These are phyloP conservation scores for Rhodofomes roseus DNA, from an alignment of 1,284 basidiomycete species.

Conservation along the genomic window DNA sequence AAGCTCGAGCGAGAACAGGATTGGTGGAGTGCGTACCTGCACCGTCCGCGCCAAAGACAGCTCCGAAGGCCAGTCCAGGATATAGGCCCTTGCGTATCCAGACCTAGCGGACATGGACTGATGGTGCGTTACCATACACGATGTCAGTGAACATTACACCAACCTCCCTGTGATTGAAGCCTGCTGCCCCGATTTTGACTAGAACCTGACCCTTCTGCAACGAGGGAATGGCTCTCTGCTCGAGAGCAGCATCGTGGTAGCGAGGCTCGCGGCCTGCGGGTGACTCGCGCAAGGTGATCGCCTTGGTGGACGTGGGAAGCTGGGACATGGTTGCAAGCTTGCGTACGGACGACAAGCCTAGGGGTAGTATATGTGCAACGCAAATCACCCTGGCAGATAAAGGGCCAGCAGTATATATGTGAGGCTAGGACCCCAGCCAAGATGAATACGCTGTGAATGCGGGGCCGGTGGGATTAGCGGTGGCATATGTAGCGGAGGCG, in stretches of 20 bases:
- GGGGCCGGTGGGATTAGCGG: no score
- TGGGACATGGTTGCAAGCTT: slow-evolving; percentile 1
- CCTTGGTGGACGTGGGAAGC: slow-evolving; percentile 24
- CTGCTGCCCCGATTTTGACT: slow-evolving; percentile 63
- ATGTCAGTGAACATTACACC: background rate
- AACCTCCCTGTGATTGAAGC: slow-evolving; percentile 82
- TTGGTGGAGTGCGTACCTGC: slow-evolving; percentile 49
- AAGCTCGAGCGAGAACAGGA: background rate
- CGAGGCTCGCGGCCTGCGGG: slow-evolving; percentile 28
- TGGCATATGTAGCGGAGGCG: background rate
- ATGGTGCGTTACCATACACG: background rate
- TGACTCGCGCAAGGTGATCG: slow-evolving; percentile 40
- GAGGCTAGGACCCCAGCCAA: background rate
- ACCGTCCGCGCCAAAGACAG: slow-evolving; percentile 70
- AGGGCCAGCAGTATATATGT: background rate
- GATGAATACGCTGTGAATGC: no score
- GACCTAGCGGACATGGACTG: slow-evolving; percentile 37
- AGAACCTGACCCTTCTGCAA: slow-evolving; percentile 56
- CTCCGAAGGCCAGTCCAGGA: slow-evolving; percentile 59
- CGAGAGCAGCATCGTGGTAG: slow-evolving; percentile 52
- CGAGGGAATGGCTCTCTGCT: slow-evolving; percentile 43
- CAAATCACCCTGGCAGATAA: background rate
- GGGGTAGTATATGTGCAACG: background rate
- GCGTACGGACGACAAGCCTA: background rate
- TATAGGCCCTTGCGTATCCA: slow-evolving; percentile 76